These are phyloP conservation scores for Aechmea fasciata DNA, from an alignment of 176 grass and related monocot genomes.

Conservation along the genomic window DNA sequence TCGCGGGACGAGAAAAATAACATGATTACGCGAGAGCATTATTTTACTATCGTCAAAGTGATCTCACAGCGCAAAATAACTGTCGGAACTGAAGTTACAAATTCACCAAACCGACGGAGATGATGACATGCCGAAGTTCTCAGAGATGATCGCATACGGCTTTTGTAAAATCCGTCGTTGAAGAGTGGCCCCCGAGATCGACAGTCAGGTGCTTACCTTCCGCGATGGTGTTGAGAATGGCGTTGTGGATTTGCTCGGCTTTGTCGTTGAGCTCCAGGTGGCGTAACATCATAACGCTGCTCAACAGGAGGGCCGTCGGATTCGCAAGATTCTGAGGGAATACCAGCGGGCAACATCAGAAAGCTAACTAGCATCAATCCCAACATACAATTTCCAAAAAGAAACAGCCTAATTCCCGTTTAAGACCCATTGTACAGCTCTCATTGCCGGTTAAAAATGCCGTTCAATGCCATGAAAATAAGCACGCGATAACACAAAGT, in stretches of 20 bases:
- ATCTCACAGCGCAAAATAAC: neutral
- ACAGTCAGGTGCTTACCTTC: conserved; percentile 66
- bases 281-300: conserved; percentile 92
- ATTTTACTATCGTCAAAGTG: no score
- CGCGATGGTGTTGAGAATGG: conserved; percentile 71
- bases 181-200: conserved; percentile 73
- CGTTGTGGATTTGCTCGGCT: conserved; percentile 76
- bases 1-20: no score
- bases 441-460: no score
- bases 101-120: neutral
- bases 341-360: neutral
- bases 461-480: no score
- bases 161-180: conserved; percentile 79
- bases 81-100: neutral
- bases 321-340: conserved; percentile 87
- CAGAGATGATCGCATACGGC: conserved; percentile 79
- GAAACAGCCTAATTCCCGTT: neutral
- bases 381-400: neutral
- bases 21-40: no score
- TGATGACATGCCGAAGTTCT: neutral
- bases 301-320: conserved; percentile 81
- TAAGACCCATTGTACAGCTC: neutral
- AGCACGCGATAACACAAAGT: no score
- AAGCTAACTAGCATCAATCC: neutral
- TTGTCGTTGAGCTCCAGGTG: conserved; percentile 70